Evolutionary conservation across 345 rosid species (phyloP).

Genomic region (Atalantia buxifolia): DNA sequence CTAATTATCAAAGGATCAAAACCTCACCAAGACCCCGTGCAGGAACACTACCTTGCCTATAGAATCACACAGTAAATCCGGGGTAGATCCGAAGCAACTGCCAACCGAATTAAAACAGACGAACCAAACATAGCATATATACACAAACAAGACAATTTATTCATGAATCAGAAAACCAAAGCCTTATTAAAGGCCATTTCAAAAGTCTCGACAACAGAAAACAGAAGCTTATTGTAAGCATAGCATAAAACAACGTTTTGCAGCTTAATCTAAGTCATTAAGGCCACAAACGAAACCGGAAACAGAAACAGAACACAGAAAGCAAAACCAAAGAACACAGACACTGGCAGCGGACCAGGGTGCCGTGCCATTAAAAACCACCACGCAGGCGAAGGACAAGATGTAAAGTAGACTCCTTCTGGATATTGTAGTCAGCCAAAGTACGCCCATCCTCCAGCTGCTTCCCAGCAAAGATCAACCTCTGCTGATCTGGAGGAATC

Average conservation of each 20-base stretch:
- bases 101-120: neutral
- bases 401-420: constrained; percentile 54
- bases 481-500: constrained; percentile 45
- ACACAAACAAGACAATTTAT: neutral
- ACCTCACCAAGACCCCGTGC: no score
- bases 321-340: no score
- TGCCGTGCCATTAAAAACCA: constrained; percentile 22
- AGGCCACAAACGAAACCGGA: neutral
- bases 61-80: neutral
- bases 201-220: neutral
- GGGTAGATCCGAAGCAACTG: neutral
- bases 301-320: constrained; percentile 1
- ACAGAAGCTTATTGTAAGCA: no score
- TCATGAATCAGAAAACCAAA: constrained; percentile 1
- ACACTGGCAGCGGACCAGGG: neutral
- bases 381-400: constrained; percentile 61
- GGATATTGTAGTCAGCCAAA: constrained; percentile 43
- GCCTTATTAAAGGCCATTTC: constrained; percentile 4
- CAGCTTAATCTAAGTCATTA: neutral
- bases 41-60: no score
- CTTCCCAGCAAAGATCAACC: constrained; percentile 43
- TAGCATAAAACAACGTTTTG: neutral
- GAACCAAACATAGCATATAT: neutral
- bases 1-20: no score
- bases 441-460: constrained; percentile 47